These are phyloP conservation scores for Hypoxylon crocopeplum DNA, from an alignment of 495 filamentous ascomycete species.

Conservation along the genomic window DNA sequence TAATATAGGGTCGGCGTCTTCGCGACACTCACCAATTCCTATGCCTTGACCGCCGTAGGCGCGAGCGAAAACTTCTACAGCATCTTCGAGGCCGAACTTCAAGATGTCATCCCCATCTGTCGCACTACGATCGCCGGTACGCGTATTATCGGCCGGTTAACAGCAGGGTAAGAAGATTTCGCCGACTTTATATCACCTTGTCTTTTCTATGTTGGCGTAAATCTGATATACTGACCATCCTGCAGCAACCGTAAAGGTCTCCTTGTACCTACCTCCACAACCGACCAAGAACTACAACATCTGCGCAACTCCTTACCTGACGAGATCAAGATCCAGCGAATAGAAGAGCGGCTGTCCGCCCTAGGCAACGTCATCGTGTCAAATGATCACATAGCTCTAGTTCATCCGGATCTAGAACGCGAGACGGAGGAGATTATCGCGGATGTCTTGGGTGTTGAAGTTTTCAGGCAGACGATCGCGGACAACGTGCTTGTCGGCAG, in stretches of 20 bases:
- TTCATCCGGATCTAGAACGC: slow-evolving; percentile 96
- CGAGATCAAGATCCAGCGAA: slow-evolving; percentile 84
- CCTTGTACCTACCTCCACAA: slow-evolving; percentile 92
- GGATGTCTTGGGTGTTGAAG: slow-evolving; percentile 95
- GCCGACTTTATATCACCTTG: background rate
- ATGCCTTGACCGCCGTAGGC: slow-evolving; percentile 89
- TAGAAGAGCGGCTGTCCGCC: slow-evolving; percentile 95
- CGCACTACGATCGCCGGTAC: slow-evolving; percentile 97
- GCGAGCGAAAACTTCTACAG: slow-evolving; percentile 98
- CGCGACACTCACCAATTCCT: slow-evolving; percentile 93
- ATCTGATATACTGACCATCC: slow-evolving; percentile 11
- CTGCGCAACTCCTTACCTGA: slow-evolving; percentile 93
- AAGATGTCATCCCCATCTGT: slow-evolving; percentile 97
- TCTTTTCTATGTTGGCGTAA: background rate
- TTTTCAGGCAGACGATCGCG: slow-evolving; percentile 95
- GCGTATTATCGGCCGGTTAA: slow-evolving; percentile 91
- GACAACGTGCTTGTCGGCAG: slow-evolving; percentile 95
- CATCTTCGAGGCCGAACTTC: slow-evolving; percentile 95
- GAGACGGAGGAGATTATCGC: slow-evolving; percentile 96
- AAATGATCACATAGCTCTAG: slow-evolving; percentile 95
- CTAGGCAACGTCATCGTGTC: slow-evolving; percentile 95
- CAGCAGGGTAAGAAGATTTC: slow-evolving; percentile 75
- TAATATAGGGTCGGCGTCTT: slow-evolving; percentile 91
- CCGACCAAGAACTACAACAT: slow-evolving; percentile 97
- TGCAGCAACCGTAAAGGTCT: slow-evolving; percentile 91